A percentile compares a stretch with the other conserved stretches of the same genome.
phyloP scores from a whole-genome alignment of 176 grass and related monocot genomes.

The Carex littledalei region DNA sequence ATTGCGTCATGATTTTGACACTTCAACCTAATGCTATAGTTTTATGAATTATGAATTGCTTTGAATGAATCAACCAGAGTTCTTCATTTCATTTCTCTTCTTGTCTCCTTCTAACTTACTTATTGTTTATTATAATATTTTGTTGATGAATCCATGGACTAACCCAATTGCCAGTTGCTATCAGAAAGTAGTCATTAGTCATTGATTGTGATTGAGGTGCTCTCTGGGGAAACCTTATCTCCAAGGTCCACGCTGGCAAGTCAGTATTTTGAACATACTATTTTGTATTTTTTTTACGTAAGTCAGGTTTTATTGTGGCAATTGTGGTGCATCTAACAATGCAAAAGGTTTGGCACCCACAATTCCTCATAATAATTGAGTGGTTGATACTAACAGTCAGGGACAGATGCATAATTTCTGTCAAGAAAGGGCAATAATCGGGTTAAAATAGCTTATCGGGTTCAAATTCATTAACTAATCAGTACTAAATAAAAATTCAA shows the following conservation, averaged over 20 bases:
- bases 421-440: rapidly evolving
- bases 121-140: neutral
- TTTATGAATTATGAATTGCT: neutral
- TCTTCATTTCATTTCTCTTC: neutral
- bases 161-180: neutral
- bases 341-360: neutral
- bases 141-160: neutral
- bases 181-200: neutral
- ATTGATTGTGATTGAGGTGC: neutral
- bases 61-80: neutral
- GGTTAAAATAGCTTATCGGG: too few relatives aligned
- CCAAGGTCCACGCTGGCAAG: neutral
- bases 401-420: too few relatives aligned
- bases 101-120: neutral
- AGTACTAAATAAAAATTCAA: too few relatives aligned
- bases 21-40: neutral
- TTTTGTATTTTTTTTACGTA: neutral
- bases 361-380: too few relatives aligned
- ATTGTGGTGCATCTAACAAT: neutral
- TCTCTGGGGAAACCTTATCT: slow-evolving; percentile 8
- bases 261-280: neutral
- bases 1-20: neutral
- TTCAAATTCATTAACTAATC: too few relatives aligned
- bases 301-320: neutral
- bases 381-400: too few relatives aligned